Conservation (phyloP, 2,329 filamentous ascomycete species). For the Teratosphaeria zuluensis region DNA sequence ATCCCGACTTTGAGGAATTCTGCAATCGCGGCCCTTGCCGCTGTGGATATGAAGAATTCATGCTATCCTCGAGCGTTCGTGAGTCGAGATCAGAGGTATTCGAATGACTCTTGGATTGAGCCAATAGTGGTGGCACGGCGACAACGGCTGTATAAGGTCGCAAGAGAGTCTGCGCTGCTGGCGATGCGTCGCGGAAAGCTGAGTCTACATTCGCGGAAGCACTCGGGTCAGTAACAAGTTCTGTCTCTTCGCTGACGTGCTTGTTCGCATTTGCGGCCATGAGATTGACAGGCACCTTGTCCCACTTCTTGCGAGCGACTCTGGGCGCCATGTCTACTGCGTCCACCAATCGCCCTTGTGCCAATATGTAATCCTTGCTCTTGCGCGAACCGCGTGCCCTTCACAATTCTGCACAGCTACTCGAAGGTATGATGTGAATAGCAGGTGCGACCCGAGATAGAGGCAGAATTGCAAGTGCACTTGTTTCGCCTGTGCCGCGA, state of each 20-base stretch:
- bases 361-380: neutral
- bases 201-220: neutral
- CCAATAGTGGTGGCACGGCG: neutral
- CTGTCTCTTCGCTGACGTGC: neutral
- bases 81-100: neutral
- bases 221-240: neutral
- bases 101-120: neutral
- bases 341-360: neutral
- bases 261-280: neutral
- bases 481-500: neutral
- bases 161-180: neutral
- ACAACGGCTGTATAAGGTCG: neutral
- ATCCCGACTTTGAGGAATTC: constrained; percentile 22
- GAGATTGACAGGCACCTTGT: neutral
- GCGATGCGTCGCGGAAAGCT: neutral
- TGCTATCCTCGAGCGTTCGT: neutral
- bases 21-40: constrained; percentile 21
- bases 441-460: neutral
- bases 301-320: neutral
- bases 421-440: neutral
- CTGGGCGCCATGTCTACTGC: neutral
- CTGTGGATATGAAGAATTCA: constrained; percentile 3
- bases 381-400: neutral
- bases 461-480: neutral
- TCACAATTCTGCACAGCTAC: neutral